phyloP scores from a whole-genome alignment of 139 green algal genomes.

The Chlorella sp. region DNA sequence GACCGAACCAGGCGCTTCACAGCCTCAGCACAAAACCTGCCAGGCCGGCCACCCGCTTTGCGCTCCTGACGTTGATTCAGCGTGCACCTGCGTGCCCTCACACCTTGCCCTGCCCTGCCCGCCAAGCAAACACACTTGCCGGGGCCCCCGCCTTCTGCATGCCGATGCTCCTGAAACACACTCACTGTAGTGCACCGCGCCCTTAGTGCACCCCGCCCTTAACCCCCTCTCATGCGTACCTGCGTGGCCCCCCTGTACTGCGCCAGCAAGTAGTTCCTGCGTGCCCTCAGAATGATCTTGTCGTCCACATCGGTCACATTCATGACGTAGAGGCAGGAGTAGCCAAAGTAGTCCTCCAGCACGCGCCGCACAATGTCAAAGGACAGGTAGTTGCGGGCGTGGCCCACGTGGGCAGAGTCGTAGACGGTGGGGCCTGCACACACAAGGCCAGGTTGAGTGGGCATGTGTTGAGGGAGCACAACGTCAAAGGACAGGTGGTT shows the following conservation, averaged over 20 bases:
- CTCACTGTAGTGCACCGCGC: no score
- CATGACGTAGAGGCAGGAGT: slow-evolving; percentile 83
- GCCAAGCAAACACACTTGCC: no score
- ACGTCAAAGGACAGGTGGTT: no score
- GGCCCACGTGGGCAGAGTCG: slow-evolving; percentile 94
- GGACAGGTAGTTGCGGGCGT: slow-evolving; percentile 97
- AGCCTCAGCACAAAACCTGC: no score
- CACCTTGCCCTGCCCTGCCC: no score
- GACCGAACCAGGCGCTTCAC: not conserved
- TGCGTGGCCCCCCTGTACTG: slow-evolving; percentile 57
- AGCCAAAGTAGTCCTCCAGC: slow-evolving; percentile 97
- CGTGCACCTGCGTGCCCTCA: no score
- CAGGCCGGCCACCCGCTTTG: no score
- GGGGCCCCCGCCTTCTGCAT: no score
- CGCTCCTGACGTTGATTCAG: no score
- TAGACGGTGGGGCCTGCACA: slow-evolving; percentile 93
- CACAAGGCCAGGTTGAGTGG: not conserved
- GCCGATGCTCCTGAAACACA: no score
- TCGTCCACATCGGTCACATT: slow-evolving; percentile 99
- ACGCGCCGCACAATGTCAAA: slow-evolving; percentile 97
- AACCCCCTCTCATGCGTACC: not conserved
- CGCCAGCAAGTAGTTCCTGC: slow-evolving; percentile 88
- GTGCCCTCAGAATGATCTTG: slow-evolving; percentile 93
- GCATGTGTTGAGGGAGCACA: no score
- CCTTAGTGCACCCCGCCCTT: no score